Conservation (phyloP, 2,329 filamentous ascomycete genomes). For the Cordyceps sp. region DNA sequence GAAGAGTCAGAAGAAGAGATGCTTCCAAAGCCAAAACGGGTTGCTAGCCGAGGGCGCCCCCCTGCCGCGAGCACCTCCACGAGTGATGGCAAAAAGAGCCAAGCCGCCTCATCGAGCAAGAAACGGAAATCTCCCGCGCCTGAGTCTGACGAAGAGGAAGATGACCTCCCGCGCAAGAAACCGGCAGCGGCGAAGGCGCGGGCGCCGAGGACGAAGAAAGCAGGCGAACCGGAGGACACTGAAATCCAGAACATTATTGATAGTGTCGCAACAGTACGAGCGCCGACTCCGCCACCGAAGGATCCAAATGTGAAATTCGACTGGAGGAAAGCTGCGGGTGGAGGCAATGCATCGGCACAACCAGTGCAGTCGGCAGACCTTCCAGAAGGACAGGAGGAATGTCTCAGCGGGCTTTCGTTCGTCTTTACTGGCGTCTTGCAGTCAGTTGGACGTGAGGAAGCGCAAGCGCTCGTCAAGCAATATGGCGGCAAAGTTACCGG, state of each 20-base stretch:
- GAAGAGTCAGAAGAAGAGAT: slow-evolving; percentile 59
- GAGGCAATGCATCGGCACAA: slow-evolving; percentile 40
- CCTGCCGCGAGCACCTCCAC: slow-evolving; percentile 6
- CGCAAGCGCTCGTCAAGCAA: slow-evolving; percentile 70
- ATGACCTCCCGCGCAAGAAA: slow-evolving; percentile 39
- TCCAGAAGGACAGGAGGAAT: slow-evolving; percentile 74
- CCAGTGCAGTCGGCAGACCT: slow-evolving; percentile 53
- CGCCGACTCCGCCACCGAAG: slow-evolving; percentile 68
- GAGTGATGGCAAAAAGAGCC: slow-evolving; percentile 12
- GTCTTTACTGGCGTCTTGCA: slow-evolving; percentile 87
- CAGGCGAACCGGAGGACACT: slow-evolving; percentile 47
- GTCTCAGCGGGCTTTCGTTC: slow-evolving; percentile 75
- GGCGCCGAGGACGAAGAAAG: slow-evolving; percentile 46
- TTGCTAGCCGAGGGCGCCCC: slow-evolving; percentile 25
- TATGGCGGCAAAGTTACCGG: slow-evolving; percentile 85
- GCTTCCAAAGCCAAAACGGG: slow-evolving; percentile 40
- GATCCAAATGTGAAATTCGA: slow-evolving; percentile 63
- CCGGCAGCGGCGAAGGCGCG: slow-evolving; percentile 40
- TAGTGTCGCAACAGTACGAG: slow-evolving; percentile 65
- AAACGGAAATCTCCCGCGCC: slow-evolving; percentile 42
- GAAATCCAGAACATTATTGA: slow-evolving; percentile 70
- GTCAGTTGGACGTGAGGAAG: slow-evolving; percentile 69
- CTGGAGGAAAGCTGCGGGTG: slow-evolving; percentile 48
- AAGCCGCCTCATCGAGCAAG: slow-evolving; percentile 19
- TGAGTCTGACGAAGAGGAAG: slow-evolving; percentile 39